Conservation (phyloP, 306 rosid genomes). For the Trifolium dubium region DNA sequence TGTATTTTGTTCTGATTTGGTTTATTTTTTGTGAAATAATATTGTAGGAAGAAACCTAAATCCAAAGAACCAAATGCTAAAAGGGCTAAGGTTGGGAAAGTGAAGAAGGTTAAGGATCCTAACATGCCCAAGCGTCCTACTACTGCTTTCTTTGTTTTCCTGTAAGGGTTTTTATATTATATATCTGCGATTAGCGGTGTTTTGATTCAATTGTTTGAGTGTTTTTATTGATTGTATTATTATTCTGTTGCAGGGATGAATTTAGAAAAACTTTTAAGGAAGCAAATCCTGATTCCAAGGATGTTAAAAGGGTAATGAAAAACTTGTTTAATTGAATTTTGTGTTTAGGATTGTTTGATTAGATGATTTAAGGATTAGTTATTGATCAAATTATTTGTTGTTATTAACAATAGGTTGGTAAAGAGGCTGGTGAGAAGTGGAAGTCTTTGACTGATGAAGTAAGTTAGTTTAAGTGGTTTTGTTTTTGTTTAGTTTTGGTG, state of each 20-base stretch:
- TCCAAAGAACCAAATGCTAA: conserved; percentile 65
- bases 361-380: background rate
- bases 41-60: conserved; percentile 60
- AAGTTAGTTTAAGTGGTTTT: conserved; percentile 13
- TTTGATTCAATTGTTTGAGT: background rate
- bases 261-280: conserved; percentile 75
- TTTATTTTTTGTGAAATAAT: background rate
- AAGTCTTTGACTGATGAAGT: conserved; percentile 76
- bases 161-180: background rate
- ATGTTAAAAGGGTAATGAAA: conserved; percentile 61
- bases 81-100: conserved; percentile 55
- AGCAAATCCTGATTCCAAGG: conserved; percentile 76
- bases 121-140: conserved; percentile 83
- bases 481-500: background rate
- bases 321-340: background rate
- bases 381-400: background rate
- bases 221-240: background rate
- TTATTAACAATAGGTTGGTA: conserved; percentile 58
- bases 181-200: no score
- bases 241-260: conserved; percentile 59
- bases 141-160: conserved; percentile 78
- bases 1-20: background rate
- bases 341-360: background rate
- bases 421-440: conserved; percentile 89
- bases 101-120: conserved; percentile 66